Conservation (phyloP, 345 rosid genomes). For the Camelina hispida region DNA sequence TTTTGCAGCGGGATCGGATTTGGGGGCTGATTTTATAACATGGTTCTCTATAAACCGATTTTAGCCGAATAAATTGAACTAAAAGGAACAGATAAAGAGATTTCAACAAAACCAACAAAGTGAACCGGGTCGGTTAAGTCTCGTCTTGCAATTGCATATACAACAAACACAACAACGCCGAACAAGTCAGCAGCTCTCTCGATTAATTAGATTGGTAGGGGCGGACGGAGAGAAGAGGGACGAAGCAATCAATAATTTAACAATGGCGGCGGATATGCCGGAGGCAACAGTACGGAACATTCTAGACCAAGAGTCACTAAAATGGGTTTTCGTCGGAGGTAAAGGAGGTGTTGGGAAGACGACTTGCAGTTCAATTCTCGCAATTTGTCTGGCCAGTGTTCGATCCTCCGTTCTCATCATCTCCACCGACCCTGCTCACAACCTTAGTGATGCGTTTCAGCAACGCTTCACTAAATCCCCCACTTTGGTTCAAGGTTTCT, state of each 20-base stretch:
- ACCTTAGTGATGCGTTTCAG: conserved; percentile 99
- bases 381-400: conserved; percentile 77
- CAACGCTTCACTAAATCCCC: conserved; percentile 92
- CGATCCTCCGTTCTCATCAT: conserved; percentile 96
- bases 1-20: no score
- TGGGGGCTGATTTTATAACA: no score
- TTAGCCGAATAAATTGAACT: no score
- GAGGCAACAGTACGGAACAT: conserved; percentile 80
- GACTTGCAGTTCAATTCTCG: conserved; percentile 89
- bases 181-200: no score
- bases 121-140: no score
- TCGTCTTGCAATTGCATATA: no score
- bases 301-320: conserved; percentile 80
- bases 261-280: conserved; percentile 54
- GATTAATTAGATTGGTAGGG: conserved; percentile 12
- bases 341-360: conserved; percentile 99
- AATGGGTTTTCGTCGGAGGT: conserved; percentile 99
- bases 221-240: conserved; percentile 1
- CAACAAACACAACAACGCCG: no score
- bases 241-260: neutral
- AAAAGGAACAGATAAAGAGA: no score
- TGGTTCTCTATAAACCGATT: no score
- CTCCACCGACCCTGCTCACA: conserved; percentile 99
- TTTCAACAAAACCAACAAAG: no score
- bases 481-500: conserved; percentile 86